Conservation (phyloP, 495 filamentous ascomycete species). For the Annulohypoxylon nitens region DNA sequence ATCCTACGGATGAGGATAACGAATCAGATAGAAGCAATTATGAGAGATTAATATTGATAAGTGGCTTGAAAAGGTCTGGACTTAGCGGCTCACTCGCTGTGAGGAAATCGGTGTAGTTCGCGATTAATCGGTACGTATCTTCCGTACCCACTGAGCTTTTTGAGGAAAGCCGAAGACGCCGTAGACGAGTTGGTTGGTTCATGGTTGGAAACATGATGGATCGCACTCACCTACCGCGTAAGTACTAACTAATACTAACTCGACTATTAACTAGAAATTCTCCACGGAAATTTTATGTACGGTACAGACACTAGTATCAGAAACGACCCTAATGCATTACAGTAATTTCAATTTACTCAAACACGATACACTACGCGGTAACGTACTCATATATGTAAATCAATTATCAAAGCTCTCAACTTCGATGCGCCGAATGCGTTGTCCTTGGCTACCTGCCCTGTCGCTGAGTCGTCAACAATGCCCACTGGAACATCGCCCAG, state of each 20-base stretch:
- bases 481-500: neutral
- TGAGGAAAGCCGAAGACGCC: constrained; percentile 17
- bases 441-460: constrained; percentile 23
- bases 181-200: too few species aligned
- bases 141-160: constrained; percentile 9
- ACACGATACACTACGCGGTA: neutral
- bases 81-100: neutral
- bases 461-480: constrained; percentile 24
- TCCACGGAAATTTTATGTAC: neutral
- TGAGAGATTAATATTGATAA: neutral
- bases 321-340: constrained; percentile 1
- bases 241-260: neutral
- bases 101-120: constrained; percentile 3
- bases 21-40: constrained; percentile 19
- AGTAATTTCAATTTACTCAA: constrained; percentile 2
- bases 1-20: neutral
- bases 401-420: neutral
- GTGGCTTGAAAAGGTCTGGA: neutral
- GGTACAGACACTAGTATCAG: neutral
- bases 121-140: constrained; percentile 14
- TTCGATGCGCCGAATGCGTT: constrained; percentile 7
- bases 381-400: neutral
- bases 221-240: too few species aligned
- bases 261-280: neutral
- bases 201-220: too few species aligned